phyloP scores from a whole-genome alignment of 1,284 basidiomycete species.

The Wallemia mellicola region DNA sequence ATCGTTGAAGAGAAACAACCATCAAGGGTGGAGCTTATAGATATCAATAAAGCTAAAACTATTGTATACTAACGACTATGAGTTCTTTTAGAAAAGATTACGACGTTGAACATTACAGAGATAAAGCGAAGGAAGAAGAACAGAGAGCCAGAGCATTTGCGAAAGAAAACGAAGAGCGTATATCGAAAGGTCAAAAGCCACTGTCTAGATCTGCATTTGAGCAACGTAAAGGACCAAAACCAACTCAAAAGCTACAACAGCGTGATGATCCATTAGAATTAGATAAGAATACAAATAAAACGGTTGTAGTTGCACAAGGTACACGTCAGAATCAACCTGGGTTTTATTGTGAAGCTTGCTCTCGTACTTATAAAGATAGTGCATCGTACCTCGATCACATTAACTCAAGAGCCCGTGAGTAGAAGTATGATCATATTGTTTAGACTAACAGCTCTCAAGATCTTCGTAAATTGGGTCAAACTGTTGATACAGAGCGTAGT shows the following conservation, averaged over 20 bases:
- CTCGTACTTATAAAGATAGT: slow-evolving; percentile 16
- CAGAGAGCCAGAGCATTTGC: background rate
- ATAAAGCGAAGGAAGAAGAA: background rate
- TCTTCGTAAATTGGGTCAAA: slow-evolving; percentile 69
- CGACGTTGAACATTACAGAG: background rate
- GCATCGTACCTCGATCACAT: slow-evolving; percentile 48
- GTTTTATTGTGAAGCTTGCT: slow-evolving; percentile 25
- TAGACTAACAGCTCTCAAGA: slow-evolving; percentile 22
- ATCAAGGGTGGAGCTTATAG: too few relatives aligned
- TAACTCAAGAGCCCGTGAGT: slow-evolving; percentile 70
- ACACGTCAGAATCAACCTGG: slow-evolving; percentile 50
- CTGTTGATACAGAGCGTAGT: slow-evolving; percentile 63
- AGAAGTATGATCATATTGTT: background rate
- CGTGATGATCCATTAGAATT: slow-evolving; percentile 51
- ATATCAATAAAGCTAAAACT: too few relatives aligned
- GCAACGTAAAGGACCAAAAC: slow-evolving; percentile 27
- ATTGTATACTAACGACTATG: background rate
- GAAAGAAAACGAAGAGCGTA: background rate
- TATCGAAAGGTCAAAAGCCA: background rate
- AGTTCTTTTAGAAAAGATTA: slow-evolving; percentile 1
- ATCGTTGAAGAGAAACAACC: background rate
- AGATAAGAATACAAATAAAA: slow-evolving; percentile 72
- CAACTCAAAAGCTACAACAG: slow-evolving; percentile 61
- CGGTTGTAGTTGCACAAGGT: slow-evolving; percentile 58
- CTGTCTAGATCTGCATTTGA: background rate